Percentiles rank a stretch among this genome's conserved stretches.
Conservation (phyloP, 1,139 yeast species). For the Yarrowia galli region DNA sequence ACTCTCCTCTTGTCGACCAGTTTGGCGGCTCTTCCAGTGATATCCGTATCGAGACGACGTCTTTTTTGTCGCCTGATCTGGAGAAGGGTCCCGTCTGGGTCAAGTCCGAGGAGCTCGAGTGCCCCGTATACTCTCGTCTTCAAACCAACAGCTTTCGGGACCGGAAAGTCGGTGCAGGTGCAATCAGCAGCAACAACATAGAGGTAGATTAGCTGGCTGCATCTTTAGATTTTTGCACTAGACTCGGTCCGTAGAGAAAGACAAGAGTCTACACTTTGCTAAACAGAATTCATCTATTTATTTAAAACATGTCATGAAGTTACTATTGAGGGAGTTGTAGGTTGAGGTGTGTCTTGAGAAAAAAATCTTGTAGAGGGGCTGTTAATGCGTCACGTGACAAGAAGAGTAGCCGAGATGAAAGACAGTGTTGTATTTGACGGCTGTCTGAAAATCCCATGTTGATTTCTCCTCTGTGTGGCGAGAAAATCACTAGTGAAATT, state of each 20-base stretch:
- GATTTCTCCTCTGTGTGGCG: not conserved
- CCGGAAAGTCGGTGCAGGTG: conserved; percentile 21
- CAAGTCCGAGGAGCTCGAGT: conserved; percentile 13
- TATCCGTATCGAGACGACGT: conserved; percentile 13
- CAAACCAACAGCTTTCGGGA: conserved; percentile 30
- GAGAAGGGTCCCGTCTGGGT: conserved; percentile 10
- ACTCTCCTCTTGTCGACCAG: conserved; percentile 25
- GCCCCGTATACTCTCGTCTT: conserved; percentile 15
- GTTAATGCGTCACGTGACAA: no score
- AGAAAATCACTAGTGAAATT: not conserved
- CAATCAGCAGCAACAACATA: conserved; percentile 16
- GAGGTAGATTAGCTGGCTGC: conserved; percentile 30
- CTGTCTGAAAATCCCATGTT: not conserved
- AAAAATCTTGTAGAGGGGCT: not conserved
- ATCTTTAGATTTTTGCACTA: conserved; percentile 22
- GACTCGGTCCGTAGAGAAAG: conserved; percentile 15
- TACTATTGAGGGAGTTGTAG: not conserved
- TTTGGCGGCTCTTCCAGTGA: conserved; percentile 21
- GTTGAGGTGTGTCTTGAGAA: not conserved
- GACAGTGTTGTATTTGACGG: no score
- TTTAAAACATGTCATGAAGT: conserved; percentile 25
- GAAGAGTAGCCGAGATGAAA: no score
- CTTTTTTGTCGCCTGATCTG: conserved; percentile 11
- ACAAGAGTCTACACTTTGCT: conserved; percentile 33
- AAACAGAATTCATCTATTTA: conserved; percentile 16